phyloP scores from a whole-genome alignment of 164 flowering plant genomes.

The Liquidambar formosana region DNA sequence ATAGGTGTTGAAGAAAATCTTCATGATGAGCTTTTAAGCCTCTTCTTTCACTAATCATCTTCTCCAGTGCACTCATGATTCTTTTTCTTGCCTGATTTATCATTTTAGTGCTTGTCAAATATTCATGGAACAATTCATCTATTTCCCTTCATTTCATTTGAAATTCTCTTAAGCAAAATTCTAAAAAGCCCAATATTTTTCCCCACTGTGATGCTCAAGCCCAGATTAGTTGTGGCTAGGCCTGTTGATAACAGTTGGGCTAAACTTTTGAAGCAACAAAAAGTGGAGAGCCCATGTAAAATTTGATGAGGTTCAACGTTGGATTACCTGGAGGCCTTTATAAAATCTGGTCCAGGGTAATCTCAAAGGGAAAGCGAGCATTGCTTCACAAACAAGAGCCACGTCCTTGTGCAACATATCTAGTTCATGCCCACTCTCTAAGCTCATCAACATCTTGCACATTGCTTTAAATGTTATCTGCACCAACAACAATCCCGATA shows the following conservation, averaged over 20 bases:
- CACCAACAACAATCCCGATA: not conserved
- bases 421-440: slow-evolving; percentile 33
- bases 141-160: too few species aligned
- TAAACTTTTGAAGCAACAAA: too few species aligned
- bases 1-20: slow-evolving; percentile 47
- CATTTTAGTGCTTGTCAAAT: too few species aligned
- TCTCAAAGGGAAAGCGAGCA: slow-evolving; percentile 58
- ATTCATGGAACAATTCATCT: too few species aligned
- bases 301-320: not conserved
- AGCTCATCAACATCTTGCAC: slow-evolving; percentile 52
- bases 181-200: too few species aligned
- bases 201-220: too few species aligned
- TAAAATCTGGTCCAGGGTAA: slow-evolving; percentile 50
- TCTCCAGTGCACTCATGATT: slow-evolving; percentile 36
- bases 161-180: too few species aligned
- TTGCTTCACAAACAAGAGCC: slow-evolving; percentile 40
- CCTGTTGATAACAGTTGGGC: too few species aligned
- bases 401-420: slow-evolving; percentile 39
- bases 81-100: slow-evolving; percentile 46
- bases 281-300: too few species aligned
- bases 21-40: slow-evolving; percentile 16
- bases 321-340: slow-evolving; percentile 52
- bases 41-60: slow-evolving; percentile 36
- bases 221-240: too few species aligned
- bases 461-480: slow-evolving; percentile 53